phyloP scores from a whole-genome alignment of 495 filamentous ascomycete genomes.

The Filosporella fistucella region DNA sequence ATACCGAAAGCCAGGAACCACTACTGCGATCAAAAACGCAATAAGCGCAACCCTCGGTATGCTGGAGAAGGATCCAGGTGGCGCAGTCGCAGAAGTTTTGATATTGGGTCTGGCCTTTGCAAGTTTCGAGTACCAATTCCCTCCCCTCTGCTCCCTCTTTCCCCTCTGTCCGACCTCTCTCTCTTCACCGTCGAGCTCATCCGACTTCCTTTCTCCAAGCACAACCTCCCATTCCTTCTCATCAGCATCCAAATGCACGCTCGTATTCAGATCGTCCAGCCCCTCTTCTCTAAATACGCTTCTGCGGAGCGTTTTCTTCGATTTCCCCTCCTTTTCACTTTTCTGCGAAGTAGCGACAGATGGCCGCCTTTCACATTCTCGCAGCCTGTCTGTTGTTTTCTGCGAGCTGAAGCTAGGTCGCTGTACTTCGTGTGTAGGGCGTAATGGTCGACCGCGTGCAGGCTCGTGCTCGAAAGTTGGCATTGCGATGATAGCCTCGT shows the following conservation, averaged over 20 bases:
- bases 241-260: conserved; percentile 20
- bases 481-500: no score
- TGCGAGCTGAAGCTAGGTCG: conserved; percentile 42
- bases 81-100: conserved; percentile 33
- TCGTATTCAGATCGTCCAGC: conserved; percentile 31
- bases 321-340: no score
- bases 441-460: no score
- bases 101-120: conserved; percentile 29
- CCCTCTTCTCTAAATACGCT: conserved; percentile 43
- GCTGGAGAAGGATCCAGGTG: conserved; percentile 32
- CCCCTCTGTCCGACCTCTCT: conserved; percentile 3
- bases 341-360: conserved; percentile 32
- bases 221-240: conserved; percentile 14
- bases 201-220: conserved; percentile 11
- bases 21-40: conserved; percentile 46
- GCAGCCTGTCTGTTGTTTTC: conserved; percentile 38
- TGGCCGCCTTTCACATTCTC: conserved; percentile 32
- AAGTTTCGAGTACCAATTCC: conserved; percentile 9
- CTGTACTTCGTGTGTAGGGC: no score
- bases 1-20: conserved; percentile 40
- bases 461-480: no score
- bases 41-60: conserved; percentile 41
- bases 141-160: conserved; percentile 4
- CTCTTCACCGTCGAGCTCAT: not conserved
- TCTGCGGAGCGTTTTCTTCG: conserved; percentile 25